Evolutionary conservation across 2,329 filamentous ascomycete species (phyloP), one percentile per base, ranked within the genome.

Genomic region (Penicillium griseofulvum): DNA sequence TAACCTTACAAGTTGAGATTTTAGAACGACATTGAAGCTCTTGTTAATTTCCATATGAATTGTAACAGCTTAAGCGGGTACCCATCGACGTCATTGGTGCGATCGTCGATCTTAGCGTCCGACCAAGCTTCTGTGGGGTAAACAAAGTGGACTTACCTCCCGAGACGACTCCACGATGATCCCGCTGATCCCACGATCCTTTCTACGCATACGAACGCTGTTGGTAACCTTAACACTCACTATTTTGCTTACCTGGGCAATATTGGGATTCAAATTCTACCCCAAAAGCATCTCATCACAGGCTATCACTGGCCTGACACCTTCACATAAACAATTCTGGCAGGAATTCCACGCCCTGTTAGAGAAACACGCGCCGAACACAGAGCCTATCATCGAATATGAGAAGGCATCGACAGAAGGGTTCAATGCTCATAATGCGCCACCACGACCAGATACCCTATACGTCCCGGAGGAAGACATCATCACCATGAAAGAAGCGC

Each of bases 391-490:
- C 3, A 29, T 64, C n/a, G 63, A 67, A 33, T 43, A 66, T 12
- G 65, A 62, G 17, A 65, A 56, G 33, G 68, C 68, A 1, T 58
- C 60, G 5, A 68, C 65, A 6, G 58, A 66, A 44, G 48, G 65
- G 38, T 72, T 69, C 50, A 63, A 72, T 39, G 56, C 65, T 26
- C 61, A 62, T 2, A 55, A 68, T 29, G 60, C 65, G 3, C 54
- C 65, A n/a, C 54, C 59, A 16, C 71, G 68, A 5, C 69, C 69
- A 36, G 67, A 74, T 51, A 50, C 66, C 36, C 58, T 75, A 42
- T 56, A 64, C 26, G 66, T 75, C 57, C 44, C 62, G 2, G 55
- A 57, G 5, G 52, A 61, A 11, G 69, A 75, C 43, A 62, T 74
- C 14, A 56, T 63, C 5, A 61, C 55, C 12, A 70, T 76, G 65